phyloP scores from a whole-genome alignment of 306 rosid genomes.

The Gleditsia sinensis region DNA sequence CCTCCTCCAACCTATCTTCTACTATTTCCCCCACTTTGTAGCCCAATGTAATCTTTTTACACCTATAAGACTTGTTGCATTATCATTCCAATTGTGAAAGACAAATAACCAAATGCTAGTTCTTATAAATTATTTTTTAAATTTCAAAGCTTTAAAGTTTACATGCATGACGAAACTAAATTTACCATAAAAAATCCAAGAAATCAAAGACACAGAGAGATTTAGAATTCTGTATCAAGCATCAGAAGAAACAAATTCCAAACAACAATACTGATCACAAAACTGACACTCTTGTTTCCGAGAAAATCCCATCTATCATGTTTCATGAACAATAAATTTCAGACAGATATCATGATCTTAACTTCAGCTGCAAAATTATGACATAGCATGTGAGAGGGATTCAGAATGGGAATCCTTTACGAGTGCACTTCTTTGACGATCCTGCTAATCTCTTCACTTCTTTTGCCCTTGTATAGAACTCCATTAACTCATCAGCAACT shows the following conservation, averaged over 20 bases:
- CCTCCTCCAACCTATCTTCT: conserved; percentile 1
- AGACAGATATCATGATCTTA: background rate
- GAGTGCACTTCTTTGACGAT: conserved; percentile 48
- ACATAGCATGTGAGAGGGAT: conserved; percentile 18
- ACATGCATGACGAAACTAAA: background rate
- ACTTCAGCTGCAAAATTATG: conserved; percentile 24
- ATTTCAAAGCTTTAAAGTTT: background rate
- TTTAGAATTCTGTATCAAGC: background rate
- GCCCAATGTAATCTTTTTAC: background rate
- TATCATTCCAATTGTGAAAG: background rate
- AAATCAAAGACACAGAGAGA: background rate
- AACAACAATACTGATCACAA: conserved; percentile 16
- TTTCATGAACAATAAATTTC: background rate
- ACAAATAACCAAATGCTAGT: background rate
- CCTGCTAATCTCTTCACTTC: conserved; percentile 65
- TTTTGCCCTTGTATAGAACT: conserved; percentile 58
- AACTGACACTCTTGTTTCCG: background rate
- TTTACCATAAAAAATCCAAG: conserved; percentile 7
- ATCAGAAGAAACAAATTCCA: conserved; percentile 10
- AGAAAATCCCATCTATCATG: background rate
- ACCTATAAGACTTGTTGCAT: background rate
- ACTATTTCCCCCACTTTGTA: background rate
- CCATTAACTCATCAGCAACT: conserved; percentile 62
- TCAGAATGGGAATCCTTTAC: conserved; percentile 74
- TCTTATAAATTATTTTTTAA: background rate